A percentile compares a stretch with the other conserved stretches of the same genome.
These are phyloP conservation scores for Fusarium temperatum DNA, from an alignment of 2,329 filamentous ascomycete species.

Conservation along the genomic window DNA sequence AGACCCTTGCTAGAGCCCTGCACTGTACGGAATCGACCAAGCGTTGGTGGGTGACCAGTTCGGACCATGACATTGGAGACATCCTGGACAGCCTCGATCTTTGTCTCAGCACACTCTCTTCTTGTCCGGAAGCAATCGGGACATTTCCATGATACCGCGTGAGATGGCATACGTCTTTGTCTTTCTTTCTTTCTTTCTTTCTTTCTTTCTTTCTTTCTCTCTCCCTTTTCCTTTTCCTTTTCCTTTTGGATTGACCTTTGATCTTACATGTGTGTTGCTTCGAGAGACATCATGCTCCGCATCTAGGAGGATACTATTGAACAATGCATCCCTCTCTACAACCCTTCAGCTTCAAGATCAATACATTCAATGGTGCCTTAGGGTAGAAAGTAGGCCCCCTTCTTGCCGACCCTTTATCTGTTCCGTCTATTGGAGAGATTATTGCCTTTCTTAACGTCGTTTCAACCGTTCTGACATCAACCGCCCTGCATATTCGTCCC, in stretches of 20 bases:
- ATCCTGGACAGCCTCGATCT: constrained; percentile 10
- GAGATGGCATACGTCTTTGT: neutral
- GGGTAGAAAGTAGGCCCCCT: constrained; percentile 2
- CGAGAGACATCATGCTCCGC: neutral
- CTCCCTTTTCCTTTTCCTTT: too few relatives aligned
- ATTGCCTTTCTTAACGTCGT: constrained; percentile 6
- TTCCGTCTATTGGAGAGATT: neutral
- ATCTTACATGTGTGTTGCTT: neutral
- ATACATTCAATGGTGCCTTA: neutral
- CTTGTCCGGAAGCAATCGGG: neutral
- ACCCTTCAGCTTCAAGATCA: constrained; percentile 8
- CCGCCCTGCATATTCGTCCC: constrained; percentile 9
- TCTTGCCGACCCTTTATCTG: constrained; percentile 1
- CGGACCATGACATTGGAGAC: neutral
- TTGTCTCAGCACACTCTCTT: constrained; percentile 6
- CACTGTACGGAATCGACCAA: constrained; percentile 13
- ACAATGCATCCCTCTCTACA: constrained; percentile 1
- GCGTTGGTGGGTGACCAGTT: constrained; percentile 3
- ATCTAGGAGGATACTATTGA: neutral
- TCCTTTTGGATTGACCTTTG: neutral
- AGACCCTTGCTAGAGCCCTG: neutral
- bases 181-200: neutral
- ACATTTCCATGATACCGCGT: neutral
- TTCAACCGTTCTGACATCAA: neutral
- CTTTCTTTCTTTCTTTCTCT: too few relatives aligned